Evolutionary conservation across 805 yeast genomes (phyloP).

Genomic region (Wickerhamomyces sydowiorum): DNA sequence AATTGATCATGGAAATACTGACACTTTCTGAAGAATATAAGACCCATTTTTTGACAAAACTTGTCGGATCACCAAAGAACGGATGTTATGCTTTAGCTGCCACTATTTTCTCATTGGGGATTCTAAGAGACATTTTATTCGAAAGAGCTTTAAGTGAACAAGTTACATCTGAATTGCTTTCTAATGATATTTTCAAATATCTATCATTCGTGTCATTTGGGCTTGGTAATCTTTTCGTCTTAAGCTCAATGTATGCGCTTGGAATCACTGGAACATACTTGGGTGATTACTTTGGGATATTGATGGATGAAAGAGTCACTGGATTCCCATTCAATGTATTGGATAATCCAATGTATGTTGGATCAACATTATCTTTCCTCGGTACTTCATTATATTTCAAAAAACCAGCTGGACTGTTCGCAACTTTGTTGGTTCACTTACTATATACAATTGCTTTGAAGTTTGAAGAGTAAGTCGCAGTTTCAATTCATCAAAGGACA

Average conservation of each 20-base stretch:
- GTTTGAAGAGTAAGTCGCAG: conserved; percentile 62
- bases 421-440: conserved; percentile 64
- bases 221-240: conserved; percentile 74
- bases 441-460: conserved; percentile 81
- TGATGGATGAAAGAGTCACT: conserved; percentile 85
- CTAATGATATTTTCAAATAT: conserved; percentile 35
- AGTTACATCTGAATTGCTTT: conserved; percentile 53
- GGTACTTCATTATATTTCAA: conserved; percentile 87
- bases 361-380: conserved; percentile 81
- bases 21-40: conserved; percentile 49
- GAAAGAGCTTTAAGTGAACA: conserved; percentile 69
- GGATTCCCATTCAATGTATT: conserved; percentile 89
- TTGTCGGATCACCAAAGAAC: conserved; percentile 56
- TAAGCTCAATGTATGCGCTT: conserved; percentile 82
- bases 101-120: conserved; percentile 81
- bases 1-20: neutral
- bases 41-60: conserved; percentile 67
- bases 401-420: conserved; percentile 81
- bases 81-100: conserved; percentile 87
- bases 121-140: conserved; percentile 71
- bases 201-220: conserved; percentile 52
- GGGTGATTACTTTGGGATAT: conserved; percentile 95
- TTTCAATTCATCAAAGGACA: neutral
- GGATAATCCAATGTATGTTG: conserved; percentile 96
- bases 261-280: conserved; percentile 96